These are phyloP conservation scores for Incumbomyces delicatus DNA, from an alignment of 2,329 filamentous ascomycete species.

Conservation along the genomic window DNA sequence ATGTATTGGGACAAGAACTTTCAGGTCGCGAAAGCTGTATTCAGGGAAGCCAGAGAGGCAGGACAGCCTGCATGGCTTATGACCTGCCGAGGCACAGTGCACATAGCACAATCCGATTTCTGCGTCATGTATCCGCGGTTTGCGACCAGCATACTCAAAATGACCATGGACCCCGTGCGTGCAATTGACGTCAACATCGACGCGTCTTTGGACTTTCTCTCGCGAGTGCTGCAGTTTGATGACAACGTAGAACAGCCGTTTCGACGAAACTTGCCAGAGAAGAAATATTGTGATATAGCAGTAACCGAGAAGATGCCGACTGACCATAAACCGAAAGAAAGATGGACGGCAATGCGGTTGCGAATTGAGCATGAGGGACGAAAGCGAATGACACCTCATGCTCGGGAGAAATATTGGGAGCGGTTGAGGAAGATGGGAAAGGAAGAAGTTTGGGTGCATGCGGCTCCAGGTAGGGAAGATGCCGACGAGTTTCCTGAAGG, in stretches of 20 bases:
- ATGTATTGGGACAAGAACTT: conserved; percentile 62
- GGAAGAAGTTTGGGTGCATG: conserved; percentile 17
- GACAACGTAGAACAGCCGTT: conserved; percentile 36
- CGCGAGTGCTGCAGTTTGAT: conserved; percentile 39
- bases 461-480: conserved; percentile 9
- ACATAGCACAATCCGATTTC: conserved; percentile 59
- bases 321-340: conserved; percentile 47
- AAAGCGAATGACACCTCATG: conserved; percentile 13
- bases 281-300: conserved; percentile 40
- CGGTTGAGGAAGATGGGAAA: conserved; percentile 6
- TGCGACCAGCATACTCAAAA: conserved; percentile 51
- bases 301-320: conserved; percentile 40
- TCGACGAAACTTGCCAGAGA: conserved; percentile 44
- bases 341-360: conserved; percentile 49
- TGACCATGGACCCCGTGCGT: conserved; percentile 52
- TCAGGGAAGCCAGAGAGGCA: conserved; percentile 44
- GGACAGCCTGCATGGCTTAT: conserved; percentile 42
- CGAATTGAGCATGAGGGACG: conserved; percentile 46
- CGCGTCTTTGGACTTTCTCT: conserved; percentile 53
- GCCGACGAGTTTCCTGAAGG: not conserved
- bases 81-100: conserved; percentile 50
- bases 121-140: conserved; percentile 52
- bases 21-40: conserved; percentile 46
- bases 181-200: conserved; percentile 56
- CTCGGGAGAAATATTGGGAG: conserved; percentile 13